Percentiles rank a stretch among this genome's conserved stretches.
Conservation (phyloP, 768 basidiomycete species). For the Pholiota molesta region DNA sequence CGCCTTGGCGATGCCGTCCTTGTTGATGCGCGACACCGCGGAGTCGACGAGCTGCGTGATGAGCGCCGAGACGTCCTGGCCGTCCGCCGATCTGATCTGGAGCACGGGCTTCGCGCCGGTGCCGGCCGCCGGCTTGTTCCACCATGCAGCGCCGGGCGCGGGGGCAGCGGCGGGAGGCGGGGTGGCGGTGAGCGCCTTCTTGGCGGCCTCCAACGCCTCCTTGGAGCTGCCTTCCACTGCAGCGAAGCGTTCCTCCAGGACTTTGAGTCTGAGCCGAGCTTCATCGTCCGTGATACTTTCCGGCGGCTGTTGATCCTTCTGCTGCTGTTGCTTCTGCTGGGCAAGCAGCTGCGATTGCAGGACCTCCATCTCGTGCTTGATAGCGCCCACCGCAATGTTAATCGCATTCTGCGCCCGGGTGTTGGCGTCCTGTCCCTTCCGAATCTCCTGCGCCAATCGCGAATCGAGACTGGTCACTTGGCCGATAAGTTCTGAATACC, state of each 20-base stretch:
- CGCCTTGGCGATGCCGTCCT: conserved; percentile 78
- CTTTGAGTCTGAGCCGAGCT: conserved; percentile 52
- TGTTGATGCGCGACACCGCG: conserved; percentile 65
- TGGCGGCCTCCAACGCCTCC: conserved; percentile 70
- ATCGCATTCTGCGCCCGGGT: conserved; percentile 52
- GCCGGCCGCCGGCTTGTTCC: conserved; percentile 55
- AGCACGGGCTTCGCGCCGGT: conserved; percentile 50
- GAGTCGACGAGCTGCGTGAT: conserved; percentile 78
- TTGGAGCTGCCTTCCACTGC: conserved; percentile 64
- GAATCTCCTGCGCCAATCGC: conserved; percentile 40
- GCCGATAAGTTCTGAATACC: conserved; percentile 53
- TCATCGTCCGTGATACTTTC: conserved; percentile 50
- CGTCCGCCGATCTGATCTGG: conserved; percentile 74
- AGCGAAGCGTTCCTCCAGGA: conserved; percentile 66
- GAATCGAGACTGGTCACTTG: conserved; percentile 61
- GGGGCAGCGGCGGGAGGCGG: conserved; percentile 15
- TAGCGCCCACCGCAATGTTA: conserved; percentile 45
- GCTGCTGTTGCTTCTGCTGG: conserved; percentile 31
- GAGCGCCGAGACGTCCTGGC: conserved; percentile 68
- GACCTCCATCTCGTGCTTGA: conserved; percentile 59
- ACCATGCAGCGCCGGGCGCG: conserved; percentile 60
- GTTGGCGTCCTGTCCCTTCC: conserved; percentile 49
- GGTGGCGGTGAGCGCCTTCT: conserved; percentile 39
- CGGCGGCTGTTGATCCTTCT: conserved; percentile 23
- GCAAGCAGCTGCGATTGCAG: conserved; percentile 39